phyloP scores from a whole-genome alignment of 1,284 basidiomycete genomes.

The Ustilago shanxiensis region DNA sequence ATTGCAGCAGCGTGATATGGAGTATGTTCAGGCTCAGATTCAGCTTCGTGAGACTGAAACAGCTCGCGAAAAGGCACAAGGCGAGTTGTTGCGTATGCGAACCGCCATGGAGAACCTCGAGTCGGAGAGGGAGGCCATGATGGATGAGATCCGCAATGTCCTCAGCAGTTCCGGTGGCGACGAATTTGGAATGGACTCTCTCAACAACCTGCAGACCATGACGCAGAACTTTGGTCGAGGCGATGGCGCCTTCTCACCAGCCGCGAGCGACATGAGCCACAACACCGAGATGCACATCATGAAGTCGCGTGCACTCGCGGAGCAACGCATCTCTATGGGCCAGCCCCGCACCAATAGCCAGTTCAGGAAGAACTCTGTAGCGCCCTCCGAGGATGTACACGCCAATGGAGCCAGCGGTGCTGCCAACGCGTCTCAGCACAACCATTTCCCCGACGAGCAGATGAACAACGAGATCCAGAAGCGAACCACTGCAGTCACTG shows the following conservation, averaged over 20 bases:
- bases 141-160: slow-evolving; percentile 66
- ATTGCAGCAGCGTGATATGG: slow-evolving; percentile 60
- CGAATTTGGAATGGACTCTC: slow-evolving; percentile 50
- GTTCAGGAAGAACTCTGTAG: slow-evolving; percentile 19
- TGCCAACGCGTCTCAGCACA: slow-evolving; percentile 26
- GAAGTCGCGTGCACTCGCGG: slow-evolving; percentile 59
- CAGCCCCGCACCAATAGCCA: slow-evolving; percentile 21
- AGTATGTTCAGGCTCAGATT: slow-evolving; percentile 59
- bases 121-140: slow-evolving; percentile 64
- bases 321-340: slow-evolving; percentile 61
- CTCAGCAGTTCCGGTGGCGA: slow-evolving; percentile 39
- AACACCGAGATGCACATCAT: slow-evolving; percentile 58
- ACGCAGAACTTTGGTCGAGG: slow-evolving; percentile 27
- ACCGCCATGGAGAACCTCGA: slow-evolving; percentile 59
- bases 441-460: slow-evolving; percentile 67
- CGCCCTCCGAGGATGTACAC: slow-evolving; percentile 15
- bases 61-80: slow-evolving; percentile 61
- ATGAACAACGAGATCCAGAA: slow-evolving; percentile 66
- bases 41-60: slow-evolving; percentile 63
- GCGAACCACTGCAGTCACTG: slow-evolving; percentile 61
- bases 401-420: slow-evolving; percentile 13
- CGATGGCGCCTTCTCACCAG: slow-evolving; percentile 33
- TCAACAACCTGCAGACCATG: slow-evolving; percentile 53
- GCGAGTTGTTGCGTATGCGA: slow-evolving; percentile 60
- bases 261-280: slow-evolving; percentile 46